Evolutionary conservation across 306 rosid genomes (phyloP).

Genomic region (Citrullus mucosospermus): DNA sequence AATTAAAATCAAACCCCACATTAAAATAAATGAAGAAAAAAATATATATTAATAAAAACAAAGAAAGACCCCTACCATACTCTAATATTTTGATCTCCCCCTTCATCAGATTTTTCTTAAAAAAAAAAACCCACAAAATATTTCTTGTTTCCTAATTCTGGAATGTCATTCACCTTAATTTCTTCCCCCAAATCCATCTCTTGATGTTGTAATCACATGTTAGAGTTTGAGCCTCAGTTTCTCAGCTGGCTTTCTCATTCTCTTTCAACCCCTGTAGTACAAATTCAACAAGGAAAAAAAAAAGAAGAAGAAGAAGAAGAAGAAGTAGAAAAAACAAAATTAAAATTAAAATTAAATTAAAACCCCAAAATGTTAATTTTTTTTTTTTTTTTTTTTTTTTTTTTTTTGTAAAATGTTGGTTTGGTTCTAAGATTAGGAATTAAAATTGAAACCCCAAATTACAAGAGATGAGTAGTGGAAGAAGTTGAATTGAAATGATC

Average conservation of each 20-base stretch:
- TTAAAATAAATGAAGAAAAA: not conserved
- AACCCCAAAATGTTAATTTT: not conserved
- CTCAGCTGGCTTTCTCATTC: not conserved
- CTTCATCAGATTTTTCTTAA: not conserved
- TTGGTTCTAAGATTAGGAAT: not conserved
- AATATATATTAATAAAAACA: not conserved
- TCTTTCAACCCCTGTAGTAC: slow-evolving; percentile 1
- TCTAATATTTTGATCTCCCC: not conserved
- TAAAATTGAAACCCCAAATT: slow-evolving; percentile 6
- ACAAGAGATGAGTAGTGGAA: slow-evolving; percentile 39
- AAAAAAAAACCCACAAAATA: not conserved
- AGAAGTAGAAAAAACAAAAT: too few relatives aligned
- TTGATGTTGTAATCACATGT: not conserved
- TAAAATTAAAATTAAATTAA: not conserved
- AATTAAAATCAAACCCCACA: not conserved
- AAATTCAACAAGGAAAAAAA: not conserved
- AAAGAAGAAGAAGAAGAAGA: not conserved
- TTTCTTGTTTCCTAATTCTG: not conserved
- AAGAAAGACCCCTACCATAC: not conserved
- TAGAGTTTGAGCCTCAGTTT: not conserved
- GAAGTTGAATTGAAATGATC: slow-evolving; percentile 36
- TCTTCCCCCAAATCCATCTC: not conserved
- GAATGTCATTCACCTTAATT: not conserved
- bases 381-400: not conserved
- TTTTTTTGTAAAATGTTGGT: not conserved